Evolutionary conservation across 2,329 filamentous ascomycete species (phyloP).

Genomic region (Fusarium guadeloupense): DNA sequence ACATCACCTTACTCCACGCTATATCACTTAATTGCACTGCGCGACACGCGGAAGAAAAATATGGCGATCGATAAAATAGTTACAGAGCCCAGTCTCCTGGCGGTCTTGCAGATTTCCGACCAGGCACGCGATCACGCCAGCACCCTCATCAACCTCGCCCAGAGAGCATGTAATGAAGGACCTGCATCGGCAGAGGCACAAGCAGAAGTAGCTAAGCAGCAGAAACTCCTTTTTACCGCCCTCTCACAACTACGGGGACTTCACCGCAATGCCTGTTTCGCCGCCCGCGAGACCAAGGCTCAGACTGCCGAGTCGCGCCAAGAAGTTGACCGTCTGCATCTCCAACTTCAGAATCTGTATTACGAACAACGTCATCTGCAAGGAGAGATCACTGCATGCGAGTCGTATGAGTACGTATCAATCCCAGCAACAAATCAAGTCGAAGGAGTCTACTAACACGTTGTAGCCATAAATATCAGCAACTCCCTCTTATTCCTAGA

Average conservation of each 20-base stretch:
- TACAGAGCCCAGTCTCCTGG: conserved; percentile 63
- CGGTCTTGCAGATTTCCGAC: conserved; percentile 76
- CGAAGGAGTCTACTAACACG: conserved; percentile 10
- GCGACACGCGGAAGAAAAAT: neutral
- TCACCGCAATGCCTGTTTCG: conserved; percentile 82
- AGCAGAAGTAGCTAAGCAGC: conserved; percentile 74
- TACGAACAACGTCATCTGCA: conserved; percentile 94
- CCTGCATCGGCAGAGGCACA: conserved; percentile 59
- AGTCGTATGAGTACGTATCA: conserved; percentile 82
- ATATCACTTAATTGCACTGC: neutral
- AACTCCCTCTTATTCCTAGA: conserved; percentile 83
- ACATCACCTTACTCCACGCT: neutral
- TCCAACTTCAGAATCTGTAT: conserved; percentile 94
- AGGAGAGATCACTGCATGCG: conserved; percentile 89
- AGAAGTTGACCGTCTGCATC: conserved; percentile 89
- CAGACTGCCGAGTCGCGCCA: conserved; percentile 86
- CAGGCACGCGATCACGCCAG: conserved; percentile 78
- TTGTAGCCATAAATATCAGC: conserved; percentile 84
- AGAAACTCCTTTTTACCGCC: conserved; percentile 82
- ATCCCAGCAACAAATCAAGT: neutral
- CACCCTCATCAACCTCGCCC: conserved; percentile 65
- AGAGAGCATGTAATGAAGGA: conserved; percentile 54
- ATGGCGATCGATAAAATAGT: conserved; percentile 55
- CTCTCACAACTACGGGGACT: conserved; percentile 82
- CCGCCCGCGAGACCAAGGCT: conserved; percentile 85